Base-by-base conservation (phyloP, 306 rosid genomes). In the Cucurbita maxima region DNA sequence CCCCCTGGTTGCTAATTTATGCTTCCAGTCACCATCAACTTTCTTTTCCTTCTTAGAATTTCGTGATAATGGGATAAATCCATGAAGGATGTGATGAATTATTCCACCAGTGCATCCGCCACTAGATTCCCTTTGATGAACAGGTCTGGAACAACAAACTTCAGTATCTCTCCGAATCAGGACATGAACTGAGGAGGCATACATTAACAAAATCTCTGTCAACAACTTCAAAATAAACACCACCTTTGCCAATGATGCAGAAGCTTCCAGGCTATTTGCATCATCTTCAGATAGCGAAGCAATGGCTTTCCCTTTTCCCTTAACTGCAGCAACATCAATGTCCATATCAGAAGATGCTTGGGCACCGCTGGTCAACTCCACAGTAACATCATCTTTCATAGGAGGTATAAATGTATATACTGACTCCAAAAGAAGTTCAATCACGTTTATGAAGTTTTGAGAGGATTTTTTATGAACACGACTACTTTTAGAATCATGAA, bases 11-110 rank as follows among this genome's bases (percentile, higher is more conserved):
- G 96, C 98, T 78, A 93, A 84, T 81, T 93, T 93, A 86, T 93
- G 98, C 87, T 90, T 88, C 98, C 98, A 93, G 79, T 90, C 96
- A 76, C 91, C 91, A 75, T 93, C 98, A 68, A 58, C 63, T 87
- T 84, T 88, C 88, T 93, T 93, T 78, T 93, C 98, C 82, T 84
- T 93, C 75, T 86, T 90, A 43, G 84, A 79, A 78, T 83, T 87
- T 61, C 90, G 86, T 57, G 86, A 83, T 72, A 75, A 80, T 71
- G 95, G 91, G 75, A 90, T 88, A 71, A 90, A 87, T 76, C 87
- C 88, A 57, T 88, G 89, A 72, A 93, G 93, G 81, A 90, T 86
- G 74, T 93, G 93, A 79, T 82, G 82, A 81, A 93, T 90, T 71
- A 90, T 88, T 81, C 96, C 98, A 75, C 90, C 90, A 3, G 68